Evolutionary conservation across 768 basidiomycete species (phyloP), one percentile per base, ranked within the genome.

Genomic region (Cystobasidium onofrii): DNA sequence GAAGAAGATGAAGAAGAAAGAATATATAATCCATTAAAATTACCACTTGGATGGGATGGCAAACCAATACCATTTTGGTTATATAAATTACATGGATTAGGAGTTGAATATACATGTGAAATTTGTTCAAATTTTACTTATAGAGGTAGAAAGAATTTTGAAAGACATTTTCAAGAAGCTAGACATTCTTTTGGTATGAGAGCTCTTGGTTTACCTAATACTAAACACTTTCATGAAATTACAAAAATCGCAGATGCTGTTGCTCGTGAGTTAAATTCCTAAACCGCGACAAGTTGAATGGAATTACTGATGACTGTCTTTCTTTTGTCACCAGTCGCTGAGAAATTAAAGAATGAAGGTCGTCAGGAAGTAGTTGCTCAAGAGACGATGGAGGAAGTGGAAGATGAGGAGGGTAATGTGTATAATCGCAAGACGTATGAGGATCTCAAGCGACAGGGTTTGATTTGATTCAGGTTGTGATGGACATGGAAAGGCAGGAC

Each of bases 11-110:
- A 92, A 77, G 93, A 98, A 78, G 95, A 93, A 78, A 87, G 91
- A 77, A 93, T 99, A 39, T 99, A 98, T 82, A 99, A 99, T 77
- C 96, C 96, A 57, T 86, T 98, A 63, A 98, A 98, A 83, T 84
- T 98, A 50, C 96, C 96, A 17, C 85, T 97, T 25, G 92, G 92
- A 3, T 97, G 93, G 93, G 96, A 99, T 79, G 94, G 95, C 36
- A 98, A 98, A 80, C 96, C 96, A 23, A 99, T 99, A 78, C 96
- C 96, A 39, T 97, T 95, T 60, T 97, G 94, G 94, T 78, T 99
- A 67, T 99, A 94, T 84, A 98, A 98, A 82, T 83, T 99, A 43
- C 96, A 99, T 80, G 96, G 96, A 10, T 85, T 98, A 43, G 96
- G 96, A n/a, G 93, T 96, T 33, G 92, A 95, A 81, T 99, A 97